Evolutionary conservation across 176 grass and related monocot genomes (phyloP).

Genomic region (Oryza punctata): DNA sequence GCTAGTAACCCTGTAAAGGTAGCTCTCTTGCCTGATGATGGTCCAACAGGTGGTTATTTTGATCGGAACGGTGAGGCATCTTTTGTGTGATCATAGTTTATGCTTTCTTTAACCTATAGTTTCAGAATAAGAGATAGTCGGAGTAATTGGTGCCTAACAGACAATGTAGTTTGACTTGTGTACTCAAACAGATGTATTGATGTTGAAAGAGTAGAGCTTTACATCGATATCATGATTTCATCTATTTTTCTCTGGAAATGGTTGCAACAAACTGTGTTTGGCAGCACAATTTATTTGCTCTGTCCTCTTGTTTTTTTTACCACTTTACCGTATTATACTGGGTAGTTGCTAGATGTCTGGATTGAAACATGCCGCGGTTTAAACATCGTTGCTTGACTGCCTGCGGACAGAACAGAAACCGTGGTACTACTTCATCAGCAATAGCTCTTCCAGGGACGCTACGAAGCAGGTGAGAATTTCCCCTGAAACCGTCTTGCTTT

Average conservation of each 20-base stretch:
- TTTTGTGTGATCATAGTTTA: conserved; percentile 42
- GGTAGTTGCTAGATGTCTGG: too few relatives aligned
- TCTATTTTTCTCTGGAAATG: background rate
- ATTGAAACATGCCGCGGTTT: background rate
- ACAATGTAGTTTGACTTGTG: background rate
- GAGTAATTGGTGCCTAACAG: background rate
- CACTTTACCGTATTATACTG: too few relatives aligned
- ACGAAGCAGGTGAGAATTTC: too few relatives aligned
- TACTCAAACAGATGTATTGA: background rate
- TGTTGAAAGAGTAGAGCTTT: background rate
- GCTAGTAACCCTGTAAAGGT: conserved; percentile 62
- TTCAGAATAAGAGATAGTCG: background rate
- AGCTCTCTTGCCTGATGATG: conserved; percentile 60
- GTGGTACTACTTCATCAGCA: too few relatives aligned
- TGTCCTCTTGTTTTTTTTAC: background rate
- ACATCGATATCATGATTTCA: too few relatives aligned
- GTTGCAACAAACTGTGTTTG: background rate
- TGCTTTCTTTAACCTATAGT: background rate
- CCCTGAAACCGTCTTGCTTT: too few relatives aligned
- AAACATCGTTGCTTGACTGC: too few relatives aligned
- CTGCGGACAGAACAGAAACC: too few relatives aligned
- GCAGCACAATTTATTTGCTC: background rate
- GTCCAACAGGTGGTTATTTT: conserved; percentile 66
- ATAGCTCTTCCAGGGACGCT: too few relatives aligned
- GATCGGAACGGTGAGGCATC: conserved; percentile 45